Evolutionary conservation across 1,284 basidiomycete genomes (phyloP).

Genomic region (Sporisorium reilianum): DNA sequence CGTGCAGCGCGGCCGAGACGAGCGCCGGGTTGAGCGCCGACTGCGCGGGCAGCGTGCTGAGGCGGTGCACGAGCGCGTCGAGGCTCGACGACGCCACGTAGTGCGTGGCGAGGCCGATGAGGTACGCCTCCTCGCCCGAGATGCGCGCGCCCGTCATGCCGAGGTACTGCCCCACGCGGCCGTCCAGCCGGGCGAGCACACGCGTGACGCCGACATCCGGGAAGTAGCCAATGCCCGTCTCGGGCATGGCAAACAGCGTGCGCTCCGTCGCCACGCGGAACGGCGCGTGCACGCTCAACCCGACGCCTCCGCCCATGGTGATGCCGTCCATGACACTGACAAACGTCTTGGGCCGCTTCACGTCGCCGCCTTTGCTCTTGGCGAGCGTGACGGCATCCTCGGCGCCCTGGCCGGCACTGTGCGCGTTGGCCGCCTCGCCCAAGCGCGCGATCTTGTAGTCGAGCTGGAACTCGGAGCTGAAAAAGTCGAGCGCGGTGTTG

Average conservation of each 20-base stretch:
- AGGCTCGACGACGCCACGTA: constrained; percentile 55
- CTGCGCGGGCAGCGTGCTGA: constrained; percentile 51
- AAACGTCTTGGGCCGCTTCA: constrained; percentile 77
- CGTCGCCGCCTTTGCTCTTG: constrained; percentile 39
- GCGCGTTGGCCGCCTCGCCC: constrained; percentile 69
- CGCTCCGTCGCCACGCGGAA: constrained; percentile 95
- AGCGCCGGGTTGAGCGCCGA: constrained; percentile 40
- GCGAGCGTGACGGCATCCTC: constrained; percentile 41
- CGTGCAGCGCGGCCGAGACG: constrained; percentile 53
- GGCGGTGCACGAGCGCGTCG: constrained; percentile 52
- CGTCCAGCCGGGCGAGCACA: constrained; percentile 90
- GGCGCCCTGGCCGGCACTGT: constrained; percentile 70
- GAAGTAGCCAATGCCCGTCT: constrained; percentile 70
- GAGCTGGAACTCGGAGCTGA: constrained; percentile 92
- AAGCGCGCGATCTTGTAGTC: constrained; percentile 83
- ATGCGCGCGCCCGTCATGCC: constrained; percentile 79
- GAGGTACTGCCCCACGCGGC: constrained; percentile 90
- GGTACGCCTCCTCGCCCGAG: constrained; percentile 63
- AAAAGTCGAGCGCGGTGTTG: constrained; percentile 81
- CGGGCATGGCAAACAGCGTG: constrained; percentile 89
- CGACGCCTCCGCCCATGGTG: constrained; percentile 94
- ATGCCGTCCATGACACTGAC: constrained; percentile 78
- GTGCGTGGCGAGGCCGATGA: constrained; percentile 65
- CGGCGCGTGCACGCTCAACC: constrained; percentile 85
- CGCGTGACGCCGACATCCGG: constrained; percentile 93